phyloP scores from a whole-genome alignment of 768 basidiomycete species.

The Termitomyces sp. region DNA sequence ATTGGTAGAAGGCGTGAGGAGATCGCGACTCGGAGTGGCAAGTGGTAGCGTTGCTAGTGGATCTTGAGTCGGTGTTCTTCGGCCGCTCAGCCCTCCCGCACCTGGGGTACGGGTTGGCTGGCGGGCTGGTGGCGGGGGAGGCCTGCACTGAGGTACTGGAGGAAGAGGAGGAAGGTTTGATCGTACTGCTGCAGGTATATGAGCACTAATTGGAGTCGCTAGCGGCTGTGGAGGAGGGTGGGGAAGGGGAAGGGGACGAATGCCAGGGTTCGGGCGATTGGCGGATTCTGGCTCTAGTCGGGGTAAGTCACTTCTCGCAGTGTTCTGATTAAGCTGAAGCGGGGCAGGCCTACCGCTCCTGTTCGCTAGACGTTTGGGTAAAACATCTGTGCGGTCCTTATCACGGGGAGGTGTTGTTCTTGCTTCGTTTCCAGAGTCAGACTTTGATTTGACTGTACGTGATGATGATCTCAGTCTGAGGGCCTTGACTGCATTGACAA shows the following conservation, averaged over 20 bases:
- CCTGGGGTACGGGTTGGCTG: constrained; percentile 27
- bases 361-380: constrained; percentile 24
- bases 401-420: constrained; percentile 1
- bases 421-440: constrained; percentile 6
- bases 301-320: constrained; percentile 59
- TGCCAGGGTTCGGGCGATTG: constrained; percentile 23
- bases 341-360: constrained; percentile 72
- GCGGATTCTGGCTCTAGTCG: constrained; percentile 66
- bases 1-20: constrained; percentile 38
- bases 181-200: constrained; percentile 30
- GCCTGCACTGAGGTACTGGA: constrained; percentile 63
- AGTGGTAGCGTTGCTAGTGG: constrained; percentile 36
- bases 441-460: constrained; percentile 12
- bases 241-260: constrained; percentile 49
- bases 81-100: constrained; percentile 26
- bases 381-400: constrained; percentile 16
- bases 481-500: constrained; percentile 77
- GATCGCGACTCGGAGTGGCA: constrained; percentile 29
- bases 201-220: constrained; percentile 26
- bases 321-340: constrained; percentile 57
- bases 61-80: constrained; percentile 60
- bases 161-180: constrained; percentile 60
- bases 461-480: constrained; percentile 55
- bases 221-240: constrained; percentile 22
- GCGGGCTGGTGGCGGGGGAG: constrained; percentile 44